phyloP scores from a whole-genome alignment of 495 filamentous ascomycete species.

The Massariosphaeria phaeospora region DNA sequence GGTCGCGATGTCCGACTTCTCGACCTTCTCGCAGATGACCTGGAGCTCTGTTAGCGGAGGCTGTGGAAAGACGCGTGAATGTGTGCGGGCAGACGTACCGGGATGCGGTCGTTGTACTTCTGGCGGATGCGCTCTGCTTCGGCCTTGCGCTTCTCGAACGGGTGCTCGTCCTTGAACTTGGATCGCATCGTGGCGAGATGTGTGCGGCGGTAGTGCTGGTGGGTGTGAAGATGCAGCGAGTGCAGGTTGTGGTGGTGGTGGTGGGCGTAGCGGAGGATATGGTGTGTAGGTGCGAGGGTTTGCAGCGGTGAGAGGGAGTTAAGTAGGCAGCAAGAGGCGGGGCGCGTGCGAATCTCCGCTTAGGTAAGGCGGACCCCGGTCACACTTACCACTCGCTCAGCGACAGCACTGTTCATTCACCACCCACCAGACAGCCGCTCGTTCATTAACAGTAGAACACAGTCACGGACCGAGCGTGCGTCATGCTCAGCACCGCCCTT shows the following conservation, averaged over 20 bases:
- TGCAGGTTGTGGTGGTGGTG: neutral
- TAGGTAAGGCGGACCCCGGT: neutral
- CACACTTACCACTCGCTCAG: neutral
- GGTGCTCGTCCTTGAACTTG: slow-evolving; percentile 99
- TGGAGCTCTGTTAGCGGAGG: slow-evolving; percentile 40
- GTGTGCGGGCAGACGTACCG: slow-evolving; percentile 58
- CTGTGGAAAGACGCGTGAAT: slow-evolving; percentile 2
- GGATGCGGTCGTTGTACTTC: slow-evolving; percentile 98
- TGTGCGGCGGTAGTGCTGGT: slow-evolving; percentile 2
- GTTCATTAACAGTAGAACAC: neutral
- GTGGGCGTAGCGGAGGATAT: slow-evolving; percentile 4
- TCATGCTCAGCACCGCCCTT: slow-evolving; percentile 17
- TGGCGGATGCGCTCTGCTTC: slow-evolving; percentile 98
- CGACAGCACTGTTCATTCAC: neutral
- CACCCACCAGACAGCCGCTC: neutral
- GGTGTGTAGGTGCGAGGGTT: slow-evolving; percentile 22
- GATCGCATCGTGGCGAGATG: slow-evolving; percentile 66
- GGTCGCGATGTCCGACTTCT: slow-evolving; percentile 97
- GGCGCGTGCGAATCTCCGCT: slow-evolving; percentile 18
- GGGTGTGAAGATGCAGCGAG: slow-evolving; percentile 7
- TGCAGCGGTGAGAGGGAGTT: slow-evolving; percentile 23
- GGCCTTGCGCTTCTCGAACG: slow-evolving; percentile 99
- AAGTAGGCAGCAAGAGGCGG: slow-evolving; percentile 23
- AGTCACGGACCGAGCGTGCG: neutral
- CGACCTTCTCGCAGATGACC: slow-evolving; percentile 99